Base-by-base conservation (phyloP, 2,329 filamentous ascomycete species). In the Dactylellina drechsleri region DNA sequence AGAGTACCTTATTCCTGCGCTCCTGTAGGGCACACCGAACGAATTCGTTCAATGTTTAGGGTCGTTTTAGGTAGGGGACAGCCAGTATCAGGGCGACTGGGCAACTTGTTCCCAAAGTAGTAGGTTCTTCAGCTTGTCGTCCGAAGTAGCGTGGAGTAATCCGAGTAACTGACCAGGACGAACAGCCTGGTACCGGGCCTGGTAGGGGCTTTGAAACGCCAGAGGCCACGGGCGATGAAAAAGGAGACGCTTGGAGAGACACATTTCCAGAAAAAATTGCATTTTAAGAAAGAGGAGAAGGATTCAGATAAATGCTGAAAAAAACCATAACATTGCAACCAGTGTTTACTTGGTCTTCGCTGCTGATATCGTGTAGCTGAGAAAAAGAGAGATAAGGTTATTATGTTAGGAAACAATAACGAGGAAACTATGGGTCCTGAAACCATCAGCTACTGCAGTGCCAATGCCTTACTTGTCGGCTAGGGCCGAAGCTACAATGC, bases 41-140 rank as follows among this genome's bases (percentile, higher is more conserved):
- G 16, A n/a, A 58, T 28, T 59, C 50, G 54, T 47, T 59, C 40
- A 57, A 45, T 57, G 58, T 52, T 58, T 61, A 52, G 60, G 43
- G 40, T 40, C 36, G 68, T 74, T 66, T 66, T 62, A 66, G 47
- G 41, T 57, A 41, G 70, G 64, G 20, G 70, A 74, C 61, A 52
- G 62, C 36, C 31, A 47, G 70, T 74, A 50, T 74, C 70, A 74
- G 64, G 57, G 47, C 56, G 43, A 49, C 70, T 56, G 62, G 71
- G 64, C 26, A 50, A 26, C 56, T 59, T 36, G 45, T 60, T 18
- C 66, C 59, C 47, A 64, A 74, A 57, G 43, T 45, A 43, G 70
- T 49, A 67, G 53, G 58, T 56, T 57, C 43, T 74, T 67, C 62
- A 75, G 58, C 65, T 43, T 31, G 70, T 74, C 59, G 47, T 65